Evolutionary conservation across 495 filamentous ascomycete species (phyloP), one percentile per base, ranked within the genome.

Genomic region (Astrocystis sublimbata): DNA sequence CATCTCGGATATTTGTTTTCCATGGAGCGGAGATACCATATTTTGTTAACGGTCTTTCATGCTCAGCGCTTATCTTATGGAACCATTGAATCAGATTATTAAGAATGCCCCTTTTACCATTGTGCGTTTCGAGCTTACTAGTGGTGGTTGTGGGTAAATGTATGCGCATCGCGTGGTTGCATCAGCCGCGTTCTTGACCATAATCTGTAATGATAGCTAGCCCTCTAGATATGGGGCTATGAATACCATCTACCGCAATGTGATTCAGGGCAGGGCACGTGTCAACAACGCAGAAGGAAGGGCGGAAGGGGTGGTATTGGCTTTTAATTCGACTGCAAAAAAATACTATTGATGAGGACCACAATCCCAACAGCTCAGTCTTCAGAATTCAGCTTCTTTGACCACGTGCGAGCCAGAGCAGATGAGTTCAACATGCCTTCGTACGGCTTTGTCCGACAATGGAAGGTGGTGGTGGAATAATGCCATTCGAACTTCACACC

Each of bases 151-250:
- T 26, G 49, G 23, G 10, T 21, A 33, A 47, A n/a, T 36, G 15
- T 24, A 1, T 46, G 28, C 47, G 26, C 50, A 31, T 28, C 30
- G 41, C 23, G 35, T 41, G 19, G 59, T 24, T 8, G 13, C 45
- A 53, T 35, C 40, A 8, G 54, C 30, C 56, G 21, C 30, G 56
- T 49, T 38, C 23, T 60, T 13, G 35, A 21, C 36, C 17, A 30
- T 60, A 60, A 60, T 60, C 12, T 52, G 58, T 60, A 60, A 50
- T 49, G 46, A 42, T 60, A 60, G 23, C 31, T 52, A 52, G 23
- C 7, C 40, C 33, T 24, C 42, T 58, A 21, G 28, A 49, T 49
- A 26, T n/a, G 30, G 24, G 54, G 38, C 30, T 58, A 58, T 49
- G 38, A 38, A 47, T 36, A 33, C 49, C 33, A 36, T 23, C 15